These are phyloP conservation scores for Gymnopilus dilepis DNA, from an alignment of 768 basidiomycete species.

Conservation along the genomic window DNA sequence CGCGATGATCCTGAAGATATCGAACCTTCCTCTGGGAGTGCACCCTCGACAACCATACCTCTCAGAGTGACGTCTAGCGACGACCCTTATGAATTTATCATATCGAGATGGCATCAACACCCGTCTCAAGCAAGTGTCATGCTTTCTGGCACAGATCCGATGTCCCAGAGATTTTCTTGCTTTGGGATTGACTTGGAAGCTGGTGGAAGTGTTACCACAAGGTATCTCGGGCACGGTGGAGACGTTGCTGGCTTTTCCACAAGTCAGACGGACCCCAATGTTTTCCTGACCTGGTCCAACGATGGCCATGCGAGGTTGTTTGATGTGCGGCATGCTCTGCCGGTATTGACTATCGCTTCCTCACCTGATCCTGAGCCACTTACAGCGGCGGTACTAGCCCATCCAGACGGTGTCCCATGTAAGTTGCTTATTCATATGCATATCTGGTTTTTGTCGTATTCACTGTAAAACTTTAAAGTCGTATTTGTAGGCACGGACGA, in stretches of 20 bases:
- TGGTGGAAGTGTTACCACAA: conserved; percentile 34
- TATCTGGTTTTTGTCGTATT: background rate
- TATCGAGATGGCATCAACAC: conserved; percentile 30
- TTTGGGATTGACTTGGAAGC: conserved; percentile 38
- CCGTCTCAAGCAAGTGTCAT: conserved; percentile 26
- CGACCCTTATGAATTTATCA: conserved; percentile 15
- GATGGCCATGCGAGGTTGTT: conserved; percentile 47
- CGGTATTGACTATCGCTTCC: conserved; percentile 38
- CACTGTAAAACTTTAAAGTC: conserved; percentile 19
- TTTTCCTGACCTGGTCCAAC: conserved; percentile 39
- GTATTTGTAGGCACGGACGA: conserved; percentile 36
- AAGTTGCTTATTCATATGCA: background rate
- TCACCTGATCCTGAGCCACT: conserved; percentile 20
- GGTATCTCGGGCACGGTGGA: conserved; percentile 46
- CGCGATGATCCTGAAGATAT: conserved; percentile 32
- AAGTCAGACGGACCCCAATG: conserved; percentile 37
- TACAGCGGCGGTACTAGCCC: conserved; percentile 33
- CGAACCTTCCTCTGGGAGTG: conserved; percentile 33
- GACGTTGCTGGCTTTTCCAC: conserved; percentile 37
- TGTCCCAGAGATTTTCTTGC: conserved; percentile 21
- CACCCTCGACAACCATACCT: conserved; percentile 18
- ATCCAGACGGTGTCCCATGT: conserved; percentile 40
- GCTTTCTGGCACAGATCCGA: conserved; percentile 25
- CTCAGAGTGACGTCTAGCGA: conserved; percentile 8
- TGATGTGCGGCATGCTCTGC: conserved; percentile 42